Evolutionary conservation across 805 yeast species (phyloP).

Genomic region (Candida peoriensis): DNA sequence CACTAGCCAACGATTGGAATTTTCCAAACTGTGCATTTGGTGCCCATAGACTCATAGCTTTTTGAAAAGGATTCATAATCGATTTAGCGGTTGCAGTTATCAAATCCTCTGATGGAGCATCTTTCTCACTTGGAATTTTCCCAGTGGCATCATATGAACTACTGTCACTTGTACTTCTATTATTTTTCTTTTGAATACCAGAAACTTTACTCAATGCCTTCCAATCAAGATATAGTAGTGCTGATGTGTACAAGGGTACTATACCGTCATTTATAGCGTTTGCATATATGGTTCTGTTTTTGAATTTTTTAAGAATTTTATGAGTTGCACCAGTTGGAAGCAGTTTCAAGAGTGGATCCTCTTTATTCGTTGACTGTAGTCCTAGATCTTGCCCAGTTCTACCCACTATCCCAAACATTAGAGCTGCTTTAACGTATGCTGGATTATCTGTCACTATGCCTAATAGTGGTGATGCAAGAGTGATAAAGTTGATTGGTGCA

Average conservation of each 20-base stretch:
- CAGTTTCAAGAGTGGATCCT: constrained; percentile 50
- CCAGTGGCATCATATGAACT: too few species aligned
- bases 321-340: constrained; percentile 70
- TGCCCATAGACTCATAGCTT: constrained; percentile 40
- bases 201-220: constrained; percentile 16
- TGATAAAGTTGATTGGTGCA: constrained; percentile 61
- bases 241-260: constrained; percentile 72
- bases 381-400: constrained; percentile 78
- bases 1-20: too few species aligned
- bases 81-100: constrained; percentile 22
- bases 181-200: constrained; percentile 6
- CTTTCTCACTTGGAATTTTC: constrained; percentile 6
- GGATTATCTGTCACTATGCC: constrained; percentile 81
- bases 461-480: constrained; percentile 69
- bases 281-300: constrained; percentile 67
- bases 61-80: constrained; percentile 37
- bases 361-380: constrained; percentile 39
- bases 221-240: constrained; percentile 61
- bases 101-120: constrained; percentile 8
- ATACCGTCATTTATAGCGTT: constrained; percentile 77
- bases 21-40: constrained; percentile 25
- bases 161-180: not conserved
- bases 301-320: constrained; percentile 48
- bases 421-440: constrained; percentile 59
- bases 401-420: constrained; percentile 73